A percentile compares a stretch with the other conserved stretches of the same genome.
phyloP scores from a whole-genome alignment of 2,329 filamentous ascomycete species.

The Apiospora phragmitis region DNA sequence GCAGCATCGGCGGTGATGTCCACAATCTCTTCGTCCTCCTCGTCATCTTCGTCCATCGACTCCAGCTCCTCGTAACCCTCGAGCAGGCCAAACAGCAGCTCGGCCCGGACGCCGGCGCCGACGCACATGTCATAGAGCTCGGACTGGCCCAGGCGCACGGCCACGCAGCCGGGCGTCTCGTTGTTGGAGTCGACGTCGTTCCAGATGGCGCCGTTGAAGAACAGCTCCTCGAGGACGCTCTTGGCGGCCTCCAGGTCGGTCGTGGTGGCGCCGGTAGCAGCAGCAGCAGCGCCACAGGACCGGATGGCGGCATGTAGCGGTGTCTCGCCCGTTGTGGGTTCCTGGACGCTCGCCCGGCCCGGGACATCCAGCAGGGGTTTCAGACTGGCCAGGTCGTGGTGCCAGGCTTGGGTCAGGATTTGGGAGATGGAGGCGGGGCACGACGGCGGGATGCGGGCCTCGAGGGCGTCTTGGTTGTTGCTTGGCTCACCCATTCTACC shows the following conservation, averaged over 20 bases:
- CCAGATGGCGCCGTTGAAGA: constrained; percentile 93
- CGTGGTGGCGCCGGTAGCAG: constrained; percentile 38
- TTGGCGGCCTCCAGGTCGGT: constrained; percentile 57
- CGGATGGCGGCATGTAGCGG: constrained; percentile 89
- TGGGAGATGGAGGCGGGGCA: constrained; percentile 53
- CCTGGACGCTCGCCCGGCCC: constrained; percentile 72
- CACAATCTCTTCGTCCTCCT: constrained; percentile 37
- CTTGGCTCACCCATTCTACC: background rate
- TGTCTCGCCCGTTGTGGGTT: constrained; percentile 81
- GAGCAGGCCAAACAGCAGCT: constrained; percentile 79
- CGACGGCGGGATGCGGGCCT: constrained; percentile 51
- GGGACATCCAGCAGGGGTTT: constrained; percentile 67
- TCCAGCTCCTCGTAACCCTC: constrained; percentile 77
- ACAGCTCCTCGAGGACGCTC: constrained; percentile 71
- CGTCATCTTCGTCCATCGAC: constrained; percentile 51
- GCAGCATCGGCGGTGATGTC: constrained; percentile 33
- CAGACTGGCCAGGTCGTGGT: constrained; percentile 64
- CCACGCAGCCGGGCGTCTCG: constrained; percentile 91
- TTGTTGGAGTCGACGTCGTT: constrained; percentile 86
- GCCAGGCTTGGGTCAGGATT: constrained; percentile 56
- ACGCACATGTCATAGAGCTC: constrained; percentile 81
- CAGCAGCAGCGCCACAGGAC: constrained; percentile 55
- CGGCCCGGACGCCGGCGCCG: constrained; percentile 86
- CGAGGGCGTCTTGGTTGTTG: constrained; percentile 47
- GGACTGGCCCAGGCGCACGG: constrained; percentile 65